These are phyloP conservation scores for Fagopyrum tataricum DNA, from an alignment of 148 eudicot species.

Conservation along the genomic window DNA sequence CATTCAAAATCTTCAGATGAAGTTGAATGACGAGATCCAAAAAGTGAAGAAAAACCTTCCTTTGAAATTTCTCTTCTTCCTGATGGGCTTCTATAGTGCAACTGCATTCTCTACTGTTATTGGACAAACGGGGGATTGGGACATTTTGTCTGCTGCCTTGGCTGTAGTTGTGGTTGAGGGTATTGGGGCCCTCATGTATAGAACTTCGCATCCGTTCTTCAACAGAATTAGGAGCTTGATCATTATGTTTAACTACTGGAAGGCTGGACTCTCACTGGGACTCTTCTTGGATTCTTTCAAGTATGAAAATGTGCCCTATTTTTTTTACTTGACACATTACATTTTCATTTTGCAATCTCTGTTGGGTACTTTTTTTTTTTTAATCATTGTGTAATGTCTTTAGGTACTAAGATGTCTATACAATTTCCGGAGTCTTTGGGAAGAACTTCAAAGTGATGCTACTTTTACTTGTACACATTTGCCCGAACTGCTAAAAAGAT, in stretches of 20 bases:
- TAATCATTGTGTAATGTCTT: not conserved
- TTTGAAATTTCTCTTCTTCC: constrained; percentile 57
- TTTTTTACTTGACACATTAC: not conserved
- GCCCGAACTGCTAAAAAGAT: not conserved
- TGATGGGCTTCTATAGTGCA: constrained; percentile 83
- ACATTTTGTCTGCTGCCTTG: constrained; percentile 78
- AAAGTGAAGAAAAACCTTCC: constrained; percentile 53
- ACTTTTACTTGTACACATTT: not conserved
- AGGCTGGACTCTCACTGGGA: constrained; percentile 73
- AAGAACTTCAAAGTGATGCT: not conserved
- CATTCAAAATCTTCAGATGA: constrained; percentile 32
- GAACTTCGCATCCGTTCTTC: constrained; percentile 42
- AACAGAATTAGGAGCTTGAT: constrained; percentile 35
- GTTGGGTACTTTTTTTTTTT: not conserved
- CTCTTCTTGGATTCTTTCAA: constrained; percentile 92
- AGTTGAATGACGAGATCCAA: constrained; percentile 42
- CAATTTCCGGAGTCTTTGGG: not conserved
- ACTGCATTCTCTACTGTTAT: constrained; percentile 87
- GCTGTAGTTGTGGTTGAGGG: constrained; percentile 83
- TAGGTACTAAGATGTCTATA: not conserved
- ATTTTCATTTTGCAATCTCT: not conserved
- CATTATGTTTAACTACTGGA: constrained; percentile 79
- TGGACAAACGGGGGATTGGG: constrained; percentile 98
- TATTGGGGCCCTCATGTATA: constrained; percentile 86
- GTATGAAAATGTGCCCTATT: constrained; percentile 30